Conservation (phyloP, 2,329 filamentous ascomycete genomes). For the Alternaria brassicicola region DNA sequence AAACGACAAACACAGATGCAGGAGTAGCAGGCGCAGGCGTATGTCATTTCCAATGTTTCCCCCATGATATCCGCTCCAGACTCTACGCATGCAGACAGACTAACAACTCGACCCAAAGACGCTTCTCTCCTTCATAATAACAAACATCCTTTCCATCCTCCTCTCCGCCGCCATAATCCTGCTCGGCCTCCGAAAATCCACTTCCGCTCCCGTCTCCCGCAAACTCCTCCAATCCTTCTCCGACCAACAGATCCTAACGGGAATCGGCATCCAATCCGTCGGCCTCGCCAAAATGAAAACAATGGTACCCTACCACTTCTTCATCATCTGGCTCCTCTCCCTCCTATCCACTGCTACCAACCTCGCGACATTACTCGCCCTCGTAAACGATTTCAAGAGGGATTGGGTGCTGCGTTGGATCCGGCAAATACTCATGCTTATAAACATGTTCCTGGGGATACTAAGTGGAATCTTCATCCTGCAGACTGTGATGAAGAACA, state of each 20-base stretch:
- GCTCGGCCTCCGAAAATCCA: slow-evolving; percentile 57
- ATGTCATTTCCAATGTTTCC: no score
- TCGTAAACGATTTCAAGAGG: slow-evolving; percentile 69
- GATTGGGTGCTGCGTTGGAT: slow-evolving; percentile 72
- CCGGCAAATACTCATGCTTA: slow-evolving; percentile 68
- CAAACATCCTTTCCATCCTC: slow-evolving; percentile 62
- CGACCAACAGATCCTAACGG: slow-evolving; percentile 72
- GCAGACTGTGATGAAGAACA: slow-evolving; percentile 58
- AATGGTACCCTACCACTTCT: slow-evolving; percentile 72
- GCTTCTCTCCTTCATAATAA: slow-evolving; percentile 70
- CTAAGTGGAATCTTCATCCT: slow-evolving; percentile 64
- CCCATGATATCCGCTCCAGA: no score
- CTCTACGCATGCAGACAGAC: no score
- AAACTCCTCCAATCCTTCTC: slow-evolving; percentile 70
- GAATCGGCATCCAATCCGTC: slow-evolving; percentile 70
- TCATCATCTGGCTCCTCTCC: slow-evolving; percentile 72
- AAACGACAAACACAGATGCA: slow-evolving; percentile 58
- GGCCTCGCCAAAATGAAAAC: slow-evolving; percentile 64
- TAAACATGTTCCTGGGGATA: slow-evolving; percentile 65
- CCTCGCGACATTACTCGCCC: slow-evolving; percentile 67
- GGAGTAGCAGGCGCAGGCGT: slow-evolving; percentile 65
- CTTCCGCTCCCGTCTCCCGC: slow-evolving; percentile 60
- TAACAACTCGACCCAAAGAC: slow-evolving; percentile 43
- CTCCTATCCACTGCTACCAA: slow-evolving; percentile 70
- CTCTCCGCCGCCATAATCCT: slow-evolving; percentile 64